These are phyloP conservation scores for Nothophytophthora sp. DNA, from an alignment of 352 stramenopile genomes.

Conservation along the genomic window DNA sequence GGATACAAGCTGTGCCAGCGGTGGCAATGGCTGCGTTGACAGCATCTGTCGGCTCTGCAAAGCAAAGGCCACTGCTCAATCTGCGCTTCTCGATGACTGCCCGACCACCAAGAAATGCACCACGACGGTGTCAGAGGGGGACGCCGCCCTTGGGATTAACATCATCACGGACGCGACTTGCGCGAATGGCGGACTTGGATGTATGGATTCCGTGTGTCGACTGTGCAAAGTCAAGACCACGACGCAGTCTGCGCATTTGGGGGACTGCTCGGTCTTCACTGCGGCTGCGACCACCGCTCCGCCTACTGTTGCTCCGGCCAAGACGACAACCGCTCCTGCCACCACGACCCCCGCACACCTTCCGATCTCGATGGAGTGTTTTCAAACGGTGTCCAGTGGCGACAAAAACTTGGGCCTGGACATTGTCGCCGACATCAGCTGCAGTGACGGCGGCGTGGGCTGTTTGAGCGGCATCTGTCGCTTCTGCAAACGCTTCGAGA, in stretches of 20 bases:
- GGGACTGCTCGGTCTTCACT: constrained; percentile 15
- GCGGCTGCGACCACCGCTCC: too few relatives aligned
- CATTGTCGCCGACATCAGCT: constrained; percentile 33
- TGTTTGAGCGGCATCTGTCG: constrained; percentile 29
- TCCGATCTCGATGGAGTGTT: constrained; percentile 26
- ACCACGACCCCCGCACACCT: background rate
- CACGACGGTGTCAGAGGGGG: constrained; percentile 15
- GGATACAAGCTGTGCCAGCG: constrained; percentile 12
- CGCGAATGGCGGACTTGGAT: constrained; percentile 23
- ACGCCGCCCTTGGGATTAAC: constrained; percentile 22
- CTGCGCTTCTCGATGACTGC: constrained; percentile 19
- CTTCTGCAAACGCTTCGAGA: constrained; percentile 29
- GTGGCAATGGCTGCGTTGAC: constrained; percentile 18
- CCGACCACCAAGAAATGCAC: constrained; percentile 3
- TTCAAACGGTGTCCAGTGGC: constrained; percentile 14
- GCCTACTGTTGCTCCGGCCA: too few relatives aligned
- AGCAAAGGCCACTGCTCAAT: constrained; percentile 6
- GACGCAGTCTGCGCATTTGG: constrained; percentile 23
- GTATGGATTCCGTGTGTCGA: constrained; percentile 24
- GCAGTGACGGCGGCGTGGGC: constrained; percentile 30
- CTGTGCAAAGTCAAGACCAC: constrained; percentile 25
- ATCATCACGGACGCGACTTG: constrained; percentile 27
- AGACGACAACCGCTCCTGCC: background rate
- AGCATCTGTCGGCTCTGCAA: constrained; percentile 19
- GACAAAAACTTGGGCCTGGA: constrained; percentile 22